Evolutionary conservation across 2,329 filamentous ascomycete genomes (phyloP).

Genomic region (Trichoderma citrinoviride): DNA sequence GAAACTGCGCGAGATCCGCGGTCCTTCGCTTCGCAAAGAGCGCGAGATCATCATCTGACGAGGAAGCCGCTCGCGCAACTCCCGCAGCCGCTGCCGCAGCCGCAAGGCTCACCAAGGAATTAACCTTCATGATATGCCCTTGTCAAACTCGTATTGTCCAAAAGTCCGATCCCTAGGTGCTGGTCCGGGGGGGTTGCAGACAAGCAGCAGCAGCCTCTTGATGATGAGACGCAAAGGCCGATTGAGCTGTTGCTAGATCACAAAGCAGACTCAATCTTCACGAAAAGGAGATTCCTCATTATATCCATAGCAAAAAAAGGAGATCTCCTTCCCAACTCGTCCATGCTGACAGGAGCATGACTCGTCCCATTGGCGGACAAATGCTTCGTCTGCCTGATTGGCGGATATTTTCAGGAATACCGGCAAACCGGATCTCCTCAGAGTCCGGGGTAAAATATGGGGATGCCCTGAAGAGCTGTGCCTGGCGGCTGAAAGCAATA

Average conservation of each 20-base stretch:
- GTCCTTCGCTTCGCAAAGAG: constrained; percentile 24
- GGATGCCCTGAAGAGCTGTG: neutral
- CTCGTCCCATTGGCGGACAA: constrained; percentile 14
- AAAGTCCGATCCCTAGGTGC: neutral
- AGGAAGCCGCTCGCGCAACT: constrained; percentile 4
- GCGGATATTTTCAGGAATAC: constrained; percentile 12
- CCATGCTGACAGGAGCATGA: neutral
- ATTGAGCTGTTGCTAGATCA: neutral
- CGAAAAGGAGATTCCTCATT: neutral
- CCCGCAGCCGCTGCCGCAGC: neutral
- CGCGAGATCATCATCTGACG: constrained; percentile 21
- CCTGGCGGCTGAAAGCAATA: constrained; percentile 3
- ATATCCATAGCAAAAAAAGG: constrained; percentile 3
- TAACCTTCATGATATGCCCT: constrained; percentile 7
- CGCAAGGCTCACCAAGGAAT: neutral
- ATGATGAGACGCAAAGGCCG: neutral
- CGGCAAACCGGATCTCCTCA: neutral
- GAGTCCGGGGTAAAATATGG: constrained; percentile 12
- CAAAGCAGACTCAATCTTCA: neutral
- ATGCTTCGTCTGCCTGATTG: constrained; percentile 8
- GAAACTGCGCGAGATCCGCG: constrained; percentile 26
- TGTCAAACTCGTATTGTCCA: neutral
- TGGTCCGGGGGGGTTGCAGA: neutral
- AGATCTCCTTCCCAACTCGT: constrained; percentile 7
- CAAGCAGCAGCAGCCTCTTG: neutral